Conservation (phyloP, 257 asterid genomes). For the Capsicum pubescens region DNA sequence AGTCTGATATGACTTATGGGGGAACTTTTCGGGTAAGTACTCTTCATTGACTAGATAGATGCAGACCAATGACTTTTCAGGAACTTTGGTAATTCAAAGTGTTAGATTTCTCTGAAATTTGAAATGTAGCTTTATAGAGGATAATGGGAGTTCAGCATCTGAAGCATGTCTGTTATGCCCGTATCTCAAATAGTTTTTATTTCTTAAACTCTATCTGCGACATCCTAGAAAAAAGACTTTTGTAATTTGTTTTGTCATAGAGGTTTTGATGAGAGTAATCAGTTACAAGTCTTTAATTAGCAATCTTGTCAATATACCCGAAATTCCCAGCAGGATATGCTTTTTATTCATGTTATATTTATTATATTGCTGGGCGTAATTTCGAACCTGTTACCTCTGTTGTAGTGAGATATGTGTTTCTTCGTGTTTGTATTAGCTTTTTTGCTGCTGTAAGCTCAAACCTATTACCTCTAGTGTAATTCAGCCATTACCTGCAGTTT, state of each 20-base stretch:
- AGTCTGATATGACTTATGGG: not conserved
- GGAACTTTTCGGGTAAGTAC: constrained; percentile 11
- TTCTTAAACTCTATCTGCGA: not conserved
- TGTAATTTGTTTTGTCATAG: not conserved
- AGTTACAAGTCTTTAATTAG: not conserved
- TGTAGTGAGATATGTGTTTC: not conserved
- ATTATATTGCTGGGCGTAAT: not conserved
- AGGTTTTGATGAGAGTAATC: not conserved
- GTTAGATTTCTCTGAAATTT: not conserved
- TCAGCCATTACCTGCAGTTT: constrained; percentile 8
- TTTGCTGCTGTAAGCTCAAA: not conserved
- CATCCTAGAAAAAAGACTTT: not conserved
- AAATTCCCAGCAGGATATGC: not conserved
- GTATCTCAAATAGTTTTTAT: constrained; percentile 10
- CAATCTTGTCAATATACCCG: constrained; percentile 1
- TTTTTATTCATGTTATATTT: not conserved
- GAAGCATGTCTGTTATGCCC: not conserved
- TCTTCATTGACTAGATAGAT: constrained; percentile 15
- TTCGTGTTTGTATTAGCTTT: not conserved
- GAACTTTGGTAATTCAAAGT: constrained; percentile 15
- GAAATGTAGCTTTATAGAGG: not conserved
- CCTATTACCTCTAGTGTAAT: not conserved
- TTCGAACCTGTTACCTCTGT: not conserved
- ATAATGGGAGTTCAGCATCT: not conserved
- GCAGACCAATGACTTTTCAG: not conserved